Evolutionary conservation across 768 basidiomycete species (phyloP).

Genomic region (Suillus brevipes): DNA sequence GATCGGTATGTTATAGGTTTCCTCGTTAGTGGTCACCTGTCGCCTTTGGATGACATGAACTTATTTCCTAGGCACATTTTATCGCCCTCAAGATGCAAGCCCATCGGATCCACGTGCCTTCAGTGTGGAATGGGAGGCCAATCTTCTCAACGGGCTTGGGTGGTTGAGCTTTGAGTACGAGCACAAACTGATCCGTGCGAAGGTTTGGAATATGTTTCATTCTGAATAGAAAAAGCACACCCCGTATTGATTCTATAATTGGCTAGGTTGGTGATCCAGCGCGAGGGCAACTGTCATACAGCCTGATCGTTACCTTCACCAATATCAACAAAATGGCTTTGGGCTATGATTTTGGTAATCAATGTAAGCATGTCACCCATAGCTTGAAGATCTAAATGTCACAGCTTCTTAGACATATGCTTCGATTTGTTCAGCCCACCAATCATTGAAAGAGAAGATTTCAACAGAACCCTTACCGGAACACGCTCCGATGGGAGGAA

Average conservation of each 20-base stretch:
- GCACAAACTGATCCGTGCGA: constrained; percentile 63
- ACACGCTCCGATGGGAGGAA: constrained; percentile 39
- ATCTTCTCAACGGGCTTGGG: constrained; percentile 49
- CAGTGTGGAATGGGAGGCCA: constrained; percentile 69
- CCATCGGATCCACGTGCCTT: constrained; percentile 49
- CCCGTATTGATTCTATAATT: background rate
- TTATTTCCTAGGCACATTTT: constrained; percentile 25
- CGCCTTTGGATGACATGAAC: constrained; percentile 1
- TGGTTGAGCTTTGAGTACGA: constrained; percentile 66
- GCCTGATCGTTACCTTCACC: constrained; percentile 54
- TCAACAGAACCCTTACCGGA: constrained; percentile 51
- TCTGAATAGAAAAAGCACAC: background rate
- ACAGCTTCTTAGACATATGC: constrained; percentile 50
- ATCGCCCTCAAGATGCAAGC: constrained; percentile 23
- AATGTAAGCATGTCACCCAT: constrained; percentile 47
- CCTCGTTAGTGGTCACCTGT: background rate
- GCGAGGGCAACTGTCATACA: constrained; percentile 50
- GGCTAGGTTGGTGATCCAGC: constrained; percentile 60
- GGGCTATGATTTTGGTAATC: constrained; percentile 59
- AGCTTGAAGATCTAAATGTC: constrained; percentile 16
- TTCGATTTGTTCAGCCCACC: constrained; percentile 71
- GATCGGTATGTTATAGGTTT: constrained; percentile 59
- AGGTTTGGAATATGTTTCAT: constrained; percentile 38
- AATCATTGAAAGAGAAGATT: constrained; percentile 56
- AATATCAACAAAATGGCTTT: constrained; percentile 61